phyloP scores from a whole-genome alignment of 306 rosid genomes.

The Vachellia collinsii region DNA sequence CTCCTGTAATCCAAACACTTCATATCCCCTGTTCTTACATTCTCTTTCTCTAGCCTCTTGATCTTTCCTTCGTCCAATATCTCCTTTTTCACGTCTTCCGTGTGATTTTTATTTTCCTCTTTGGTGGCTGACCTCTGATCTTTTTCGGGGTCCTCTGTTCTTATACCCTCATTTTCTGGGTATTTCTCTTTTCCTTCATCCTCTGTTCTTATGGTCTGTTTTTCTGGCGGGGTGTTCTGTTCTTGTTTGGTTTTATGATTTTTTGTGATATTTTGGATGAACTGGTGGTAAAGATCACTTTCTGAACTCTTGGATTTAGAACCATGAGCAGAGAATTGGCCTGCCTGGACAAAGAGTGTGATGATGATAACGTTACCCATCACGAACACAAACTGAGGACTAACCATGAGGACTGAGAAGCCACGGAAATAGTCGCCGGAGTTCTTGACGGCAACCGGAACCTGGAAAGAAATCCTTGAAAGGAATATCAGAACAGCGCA shows the following conservation, averaged over 20 bases:
- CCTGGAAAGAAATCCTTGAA: slow-evolving; percentile 57
- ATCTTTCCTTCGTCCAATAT: neutral
- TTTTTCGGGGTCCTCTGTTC: neutral
- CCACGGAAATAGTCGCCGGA: slow-evolving; percentile 60
- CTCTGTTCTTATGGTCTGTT: slow-evolving; percentile 10
- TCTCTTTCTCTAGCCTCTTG: slow-evolving; percentile 20
- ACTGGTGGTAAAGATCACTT: slow-evolving; percentile 57
- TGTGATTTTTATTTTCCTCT: neutral
- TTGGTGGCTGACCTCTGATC: neutral
- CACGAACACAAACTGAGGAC: slow-evolving; percentile 70
- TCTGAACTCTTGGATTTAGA: slow-evolving; percentile 32
- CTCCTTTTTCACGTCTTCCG: neutral
- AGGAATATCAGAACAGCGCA: slow-evolving; percentile 57
- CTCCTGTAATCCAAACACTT: slow-evolving; percentile 43
- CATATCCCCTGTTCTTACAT: slow-evolving; percentile 24
- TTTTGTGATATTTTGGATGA: slow-evolving; percentile 48
- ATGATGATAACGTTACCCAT: slow-evolving; percentile 77
- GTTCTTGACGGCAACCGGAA: slow-evolving; percentile 63
- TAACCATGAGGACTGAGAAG: slow-evolving; percentile 49
- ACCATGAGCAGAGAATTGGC: slow-evolving; percentile 49
- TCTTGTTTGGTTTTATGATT: slow-evolving; percentile 32
- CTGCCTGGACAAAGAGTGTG: slow-evolving; percentile 68
- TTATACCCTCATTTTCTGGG: neutral
- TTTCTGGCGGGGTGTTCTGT: slow-evolving; percentile 7
- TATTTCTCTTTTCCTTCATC: neutral